A percentile compares a stretch with the other conserved stretches of the same genome.
Evolutionary conservation across 2,329 filamentous ascomycete genomes (phyloP).

Genomic region (Penicillium sp.): DNA sequence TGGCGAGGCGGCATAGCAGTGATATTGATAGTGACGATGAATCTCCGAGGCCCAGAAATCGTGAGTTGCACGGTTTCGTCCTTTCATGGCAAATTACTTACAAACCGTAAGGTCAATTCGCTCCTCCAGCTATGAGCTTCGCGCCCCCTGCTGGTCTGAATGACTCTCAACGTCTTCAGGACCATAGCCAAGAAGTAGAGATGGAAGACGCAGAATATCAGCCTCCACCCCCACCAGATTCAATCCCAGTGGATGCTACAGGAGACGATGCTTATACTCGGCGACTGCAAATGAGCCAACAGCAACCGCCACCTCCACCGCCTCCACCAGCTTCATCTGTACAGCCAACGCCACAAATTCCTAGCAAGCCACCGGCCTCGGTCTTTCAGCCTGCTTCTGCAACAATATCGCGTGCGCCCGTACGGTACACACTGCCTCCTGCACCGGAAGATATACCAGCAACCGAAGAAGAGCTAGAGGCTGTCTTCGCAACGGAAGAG

Average conservation of each 20-base stretch:
- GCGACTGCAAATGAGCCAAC: constrained; percentile 54
- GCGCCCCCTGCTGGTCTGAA: constrained; percentile 49
- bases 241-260: constrained; percentile 55
- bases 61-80: constrained; percentile 36
- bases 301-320: constrained; percentile 23
- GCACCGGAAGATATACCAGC: constrained; percentile 51
- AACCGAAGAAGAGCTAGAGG: constrained; percentile 51
- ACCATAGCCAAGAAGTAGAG: constrained; percentile 6
- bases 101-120: constrained; percentile 42
- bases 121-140: constrained; percentile 47
- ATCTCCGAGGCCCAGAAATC: constrained; percentile 41
- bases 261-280: constrained; percentile 68
- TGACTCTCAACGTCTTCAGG: constrained; percentile 17
- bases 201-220: constrained; percentile 12
- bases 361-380: constrained; percentile 35
- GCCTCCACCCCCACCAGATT: constrained; percentile 38
- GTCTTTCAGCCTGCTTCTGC: constrained; percentile 42
- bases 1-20: constrained; percentile 42
- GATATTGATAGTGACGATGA: constrained; percentile 50
- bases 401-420: constrained; percentile 72
- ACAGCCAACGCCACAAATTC: constrained; percentile 22
- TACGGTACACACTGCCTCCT: constrained; percentile 63
- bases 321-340: constrained; percentile 29
- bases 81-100: constrained; percentile 9
- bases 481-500: constrained; percentile 39